Percentiles rank a stretch among this genome's conserved stretches.
These are phyloP conservation scores for Sungouiozyma ichnusensis DNA, from an alignment of 805 yeast genomes.

Conservation along the genomic window DNA sequence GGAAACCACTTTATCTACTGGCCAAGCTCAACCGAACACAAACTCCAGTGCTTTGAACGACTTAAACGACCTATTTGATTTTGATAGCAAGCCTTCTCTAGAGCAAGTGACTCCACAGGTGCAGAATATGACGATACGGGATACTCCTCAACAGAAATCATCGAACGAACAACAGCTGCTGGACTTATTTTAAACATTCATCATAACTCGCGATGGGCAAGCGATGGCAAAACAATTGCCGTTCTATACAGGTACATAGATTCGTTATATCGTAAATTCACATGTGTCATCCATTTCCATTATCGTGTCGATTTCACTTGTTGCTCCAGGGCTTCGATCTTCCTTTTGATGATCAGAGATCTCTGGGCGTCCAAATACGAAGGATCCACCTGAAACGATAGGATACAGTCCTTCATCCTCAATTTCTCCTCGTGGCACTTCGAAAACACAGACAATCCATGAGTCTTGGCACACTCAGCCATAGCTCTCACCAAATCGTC, in stretches of 20 bases:
- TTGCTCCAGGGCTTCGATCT: constrained; percentile 33
- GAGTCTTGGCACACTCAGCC: constrained; percentile 53
- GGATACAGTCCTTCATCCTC: constrained; percentile 54
- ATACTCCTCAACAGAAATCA: constrained; percentile 1
- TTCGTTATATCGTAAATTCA: background rate
- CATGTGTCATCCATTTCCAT: constrained; percentile 3
- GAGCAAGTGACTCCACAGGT: background rate
- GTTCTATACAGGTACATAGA: too few species aligned
- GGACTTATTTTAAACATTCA: constrained; percentile 20
- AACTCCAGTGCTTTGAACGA: constrained; percentile 51
- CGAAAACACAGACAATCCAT: constrained; percentile 57
- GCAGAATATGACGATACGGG: background rate
- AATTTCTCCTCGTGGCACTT: constrained; percentile 51
- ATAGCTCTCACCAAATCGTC: constrained; percentile 56
- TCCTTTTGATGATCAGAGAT: constrained; percentile 51
- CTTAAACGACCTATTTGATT: constrained; percentile 55
- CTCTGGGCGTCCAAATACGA: constrained; percentile 61
- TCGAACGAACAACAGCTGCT: constrained; percentile 23
- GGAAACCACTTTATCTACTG: constrained; percentile 19
- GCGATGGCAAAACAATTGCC: too few species aligned
- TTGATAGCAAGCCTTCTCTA: constrained; percentile 1
- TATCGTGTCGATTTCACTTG: constrained; percentile 5
- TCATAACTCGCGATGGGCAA: too few species aligned
- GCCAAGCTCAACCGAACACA: constrained; percentile 12
- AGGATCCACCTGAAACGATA: constrained; percentile 42